These are phyloP conservation scores for Ceratocystis diversiconidia DNA, from an alignment of 2,329 filamentous ascomycete species.

Conservation along the genomic window DNA sequence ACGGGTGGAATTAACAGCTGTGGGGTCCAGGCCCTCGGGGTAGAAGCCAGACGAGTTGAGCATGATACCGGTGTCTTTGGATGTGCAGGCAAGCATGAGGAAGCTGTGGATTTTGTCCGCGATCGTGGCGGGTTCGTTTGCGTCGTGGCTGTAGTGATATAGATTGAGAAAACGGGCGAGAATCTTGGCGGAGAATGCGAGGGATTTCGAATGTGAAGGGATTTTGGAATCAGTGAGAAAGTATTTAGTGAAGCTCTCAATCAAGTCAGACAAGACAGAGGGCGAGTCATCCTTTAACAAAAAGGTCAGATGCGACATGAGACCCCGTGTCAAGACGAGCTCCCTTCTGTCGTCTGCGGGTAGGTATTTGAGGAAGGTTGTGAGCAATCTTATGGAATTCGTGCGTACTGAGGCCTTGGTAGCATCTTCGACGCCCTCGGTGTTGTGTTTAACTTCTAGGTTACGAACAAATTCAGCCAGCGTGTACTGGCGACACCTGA, in stretches of 20 bases:
- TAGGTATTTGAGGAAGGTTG: conserved; percentile 66
- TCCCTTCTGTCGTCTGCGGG: conserved; percentile 66
- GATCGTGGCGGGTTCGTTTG: conserved; percentile 37
- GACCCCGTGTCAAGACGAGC: conserved; percentile 63
- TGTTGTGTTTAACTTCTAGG: conserved; percentile 52
- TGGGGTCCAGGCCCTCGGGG: conserved; percentile 51
- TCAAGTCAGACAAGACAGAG: conserved; percentile 57
- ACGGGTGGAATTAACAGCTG: conserved; percentile 25
- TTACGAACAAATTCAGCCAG: conserved; percentile 71
- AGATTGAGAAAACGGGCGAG: conserved; percentile 58
- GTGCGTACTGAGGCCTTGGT: conserved; percentile 67
- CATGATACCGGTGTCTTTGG: conserved; percentile 56
- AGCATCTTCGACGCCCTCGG: conserved; percentile 44
- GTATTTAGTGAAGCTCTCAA: conserved; percentile 54
- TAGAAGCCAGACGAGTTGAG: conserved; percentile 74
- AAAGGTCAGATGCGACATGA: conserved; percentile 70
- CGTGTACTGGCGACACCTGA: conserved; percentile 62
- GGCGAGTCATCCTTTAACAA: conserved; percentile 65
- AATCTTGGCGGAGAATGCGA: conserved; percentile 59
- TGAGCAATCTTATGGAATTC: conserved; percentile 66
- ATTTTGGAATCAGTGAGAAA: conserved; percentile 65
- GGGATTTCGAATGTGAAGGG: conserved; percentile 57
- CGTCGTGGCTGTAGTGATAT: conserved; percentile 46
- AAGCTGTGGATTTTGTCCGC: conserved; percentile 61
- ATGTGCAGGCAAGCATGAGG: conserved; percentile 61